Percentiles rank a stretch among this genome's conserved stretches.
Conservation (phyloP, 768 basidiomycete species). For the Podaxis carcinomalis region DNA sequence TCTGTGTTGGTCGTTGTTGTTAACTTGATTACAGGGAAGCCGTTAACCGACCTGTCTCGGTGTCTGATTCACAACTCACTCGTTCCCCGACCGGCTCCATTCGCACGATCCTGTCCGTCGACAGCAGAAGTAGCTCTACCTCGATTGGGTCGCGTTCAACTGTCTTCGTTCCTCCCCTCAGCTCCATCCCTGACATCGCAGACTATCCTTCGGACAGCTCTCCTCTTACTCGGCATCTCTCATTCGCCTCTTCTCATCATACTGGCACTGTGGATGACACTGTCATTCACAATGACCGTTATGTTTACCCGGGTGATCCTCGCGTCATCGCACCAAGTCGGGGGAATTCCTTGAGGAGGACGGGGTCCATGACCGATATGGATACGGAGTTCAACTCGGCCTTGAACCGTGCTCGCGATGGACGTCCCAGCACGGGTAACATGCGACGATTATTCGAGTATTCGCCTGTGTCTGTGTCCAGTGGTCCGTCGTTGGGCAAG, state of each 20-base stretch:
- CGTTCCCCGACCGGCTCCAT: constrained; percentile 57
- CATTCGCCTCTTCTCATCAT: constrained; percentile 53
- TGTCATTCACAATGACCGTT: constrained; percentile 59
- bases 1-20: constrained; percentile 3
- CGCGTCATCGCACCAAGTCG: constrained; percentile 68
- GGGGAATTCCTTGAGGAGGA: constrained; percentile 30
- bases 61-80: constrained; percentile 40
- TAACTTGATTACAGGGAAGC: constrained; percentile 56
- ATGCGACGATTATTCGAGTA: constrained; percentile 38
- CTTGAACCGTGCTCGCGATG: constrained; percentile 41
- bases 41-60: constrained; percentile 50
- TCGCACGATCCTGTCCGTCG: constrained; percentile 61
- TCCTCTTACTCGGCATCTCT: constrained; percentile 34
- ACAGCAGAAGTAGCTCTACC: constrained; percentile 36
- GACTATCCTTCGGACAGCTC: constrained; percentile 41
- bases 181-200: constrained; percentile 64
- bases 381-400: constrained; percentile 49
- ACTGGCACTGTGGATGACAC: constrained; percentile 71
- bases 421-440: constrained; percentile 32
- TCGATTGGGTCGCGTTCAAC: constrained; percentile 65
- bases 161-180: constrained; percentile 74
- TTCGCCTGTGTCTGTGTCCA: constrained; percentile 70
- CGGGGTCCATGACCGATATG: constrained; percentile 68
- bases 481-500: constrained; percentile 50
- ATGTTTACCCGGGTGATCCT: constrained; percentile 68